These are phyloP conservation scores for Lyophyllum decastes DNA, from an alignment of 768 basidiomycete species.

Conservation along the genomic window DNA sequence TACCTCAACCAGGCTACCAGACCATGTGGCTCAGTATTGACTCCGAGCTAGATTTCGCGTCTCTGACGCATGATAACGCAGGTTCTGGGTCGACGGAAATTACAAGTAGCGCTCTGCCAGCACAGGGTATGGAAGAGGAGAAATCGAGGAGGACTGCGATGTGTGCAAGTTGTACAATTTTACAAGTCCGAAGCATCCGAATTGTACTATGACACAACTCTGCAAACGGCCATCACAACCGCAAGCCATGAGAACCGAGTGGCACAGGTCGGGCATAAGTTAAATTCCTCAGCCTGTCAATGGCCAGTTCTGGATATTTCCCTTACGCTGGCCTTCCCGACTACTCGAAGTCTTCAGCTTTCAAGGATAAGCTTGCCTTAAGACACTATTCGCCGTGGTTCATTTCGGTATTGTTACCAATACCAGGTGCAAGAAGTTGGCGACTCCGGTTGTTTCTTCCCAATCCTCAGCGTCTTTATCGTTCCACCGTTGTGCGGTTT, in stretches of 20 bases:
- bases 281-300: background rate
- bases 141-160: no score
- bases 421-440: conserved; percentile 58
- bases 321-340: background rate
- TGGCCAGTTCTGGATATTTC: background rate
- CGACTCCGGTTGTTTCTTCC: conserved; percentile 56
- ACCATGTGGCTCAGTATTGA: no score
- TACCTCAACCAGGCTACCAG: no score
- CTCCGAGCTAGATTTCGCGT: no score
- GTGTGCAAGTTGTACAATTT: no score
- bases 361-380: background rate
- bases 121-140: no score
- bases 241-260: background rate
- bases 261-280: no score
- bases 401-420: conserved; percentile 24
- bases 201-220: no score
- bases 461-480: conserved; percentile 61
- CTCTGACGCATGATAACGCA: no score
- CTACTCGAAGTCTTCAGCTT: background rate
- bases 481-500: conserved; percentile 53
- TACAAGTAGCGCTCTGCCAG: no score
- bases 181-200: no score
- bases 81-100: no score
- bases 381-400: background rate
- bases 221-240: background rate